phyloP scores from a whole-genome alignment of 2,329 filamentous ascomycete species.

The Fusarium neocosmosporiellum region DNA sequence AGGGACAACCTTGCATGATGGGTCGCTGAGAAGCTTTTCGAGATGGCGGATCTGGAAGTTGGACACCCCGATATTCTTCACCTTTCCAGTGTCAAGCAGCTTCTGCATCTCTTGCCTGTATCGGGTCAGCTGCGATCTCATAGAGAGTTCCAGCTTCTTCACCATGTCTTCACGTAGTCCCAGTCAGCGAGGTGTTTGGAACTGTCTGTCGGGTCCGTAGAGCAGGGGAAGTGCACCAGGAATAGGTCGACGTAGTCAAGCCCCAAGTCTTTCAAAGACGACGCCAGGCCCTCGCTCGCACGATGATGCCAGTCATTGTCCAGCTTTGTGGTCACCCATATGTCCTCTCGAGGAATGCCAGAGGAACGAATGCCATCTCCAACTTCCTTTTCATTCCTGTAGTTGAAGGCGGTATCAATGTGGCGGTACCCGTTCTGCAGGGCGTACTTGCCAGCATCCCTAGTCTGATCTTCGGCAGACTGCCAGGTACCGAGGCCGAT shows the following conservation, averaged over 20 bases:
- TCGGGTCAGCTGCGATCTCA: not conserved
- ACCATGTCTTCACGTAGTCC: slow-evolving; percentile 27
- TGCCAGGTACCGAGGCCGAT: slow-evolving; percentile 32
- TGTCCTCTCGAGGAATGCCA: slow-evolving; percentile 62
- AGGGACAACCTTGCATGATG: slow-evolving; percentile 67
- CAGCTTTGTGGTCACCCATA: slow-evolving; percentile 75
- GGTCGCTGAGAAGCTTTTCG: slow-evolving; percentile 77
- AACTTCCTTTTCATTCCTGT: slow-evolving; percentile 70
- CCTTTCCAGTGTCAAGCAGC: slow-evolving; percentile 73
- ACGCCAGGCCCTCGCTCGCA: slow-evolving; percentile 66
- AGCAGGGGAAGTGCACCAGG: slow-evolving; percentile 47
- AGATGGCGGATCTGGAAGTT: slow-evolving; percentile 85
- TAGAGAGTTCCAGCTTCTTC: not conserved
- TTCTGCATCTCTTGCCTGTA: slow-evolving; percentile 71
- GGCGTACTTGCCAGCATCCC: slow-evolving; percentile 66
- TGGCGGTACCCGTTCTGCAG: slow-evolving; percentile 68
- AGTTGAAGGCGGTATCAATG: slow-evolving; percentile 71
- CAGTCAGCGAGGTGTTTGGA: slow-evolving; percentile 37
- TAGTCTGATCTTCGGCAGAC: slow-evolving; percentile 62
- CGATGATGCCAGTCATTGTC: slow-evolving; percentile 72
- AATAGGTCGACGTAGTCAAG: slow-evolving; percentile 68
- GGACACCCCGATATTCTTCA: slow-evolving; percentile 81
- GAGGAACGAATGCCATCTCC: slow-evolving; percentile 59
- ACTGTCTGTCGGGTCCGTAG: slow-evolving; percentile 18
- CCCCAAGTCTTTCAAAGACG: slow-evolving; percentile 62